Evolutionary conservation across 371 early-diverging fungal species (phyloP), one percentile per base, ranked within the genome.

Genomic region (Circinella minor): DNA sequence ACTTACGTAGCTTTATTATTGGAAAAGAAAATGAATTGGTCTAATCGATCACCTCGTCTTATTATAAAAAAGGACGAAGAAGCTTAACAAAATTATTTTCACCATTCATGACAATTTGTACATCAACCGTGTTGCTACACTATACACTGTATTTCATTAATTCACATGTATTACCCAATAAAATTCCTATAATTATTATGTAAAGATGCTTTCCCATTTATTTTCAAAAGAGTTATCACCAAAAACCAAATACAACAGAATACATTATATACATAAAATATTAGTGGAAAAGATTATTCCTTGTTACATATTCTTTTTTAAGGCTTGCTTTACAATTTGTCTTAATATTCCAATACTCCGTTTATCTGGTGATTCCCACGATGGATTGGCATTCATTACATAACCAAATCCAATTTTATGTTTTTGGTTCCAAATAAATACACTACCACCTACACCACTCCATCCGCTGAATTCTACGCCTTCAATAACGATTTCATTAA

Each of bases 361-460:
- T 15, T 67, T 49, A 18, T 61, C 68, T 3, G 61, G 70, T 34
- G 67, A 63, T 27, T 13, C 48, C 18, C 36, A 69, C 55, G 13
- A 80, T 77, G 68, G 86, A 85, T 68, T 81, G 11, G 49, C 66
- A 55, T 72, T 72, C 7, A 60, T 85, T 10, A 77, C 80, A 65
- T 89, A 91, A 4, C 85, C 77, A 63, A 91, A 88, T 0, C 86
- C 83, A 60, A 89, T 80, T 18, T 80, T 74, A 37, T 79, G 70
- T 36, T 88, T 86, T 9, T 71, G 80, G 64, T 87, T 86, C 86
- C 88, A 91, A 37, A 81, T 73, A 43, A 82, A 74, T 62, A 88
- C 48, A 48, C 84, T 84, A 7, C 91, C 91, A 51, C 89, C 89
- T 4, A 79, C 81, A 15, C 91, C 91, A 9, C 66, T 54, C 75